Evolutionary conservation across 2,329 filamentous ascomycete genomes (phyloP).

Genomic region (Fusarium sp.): DNA sequence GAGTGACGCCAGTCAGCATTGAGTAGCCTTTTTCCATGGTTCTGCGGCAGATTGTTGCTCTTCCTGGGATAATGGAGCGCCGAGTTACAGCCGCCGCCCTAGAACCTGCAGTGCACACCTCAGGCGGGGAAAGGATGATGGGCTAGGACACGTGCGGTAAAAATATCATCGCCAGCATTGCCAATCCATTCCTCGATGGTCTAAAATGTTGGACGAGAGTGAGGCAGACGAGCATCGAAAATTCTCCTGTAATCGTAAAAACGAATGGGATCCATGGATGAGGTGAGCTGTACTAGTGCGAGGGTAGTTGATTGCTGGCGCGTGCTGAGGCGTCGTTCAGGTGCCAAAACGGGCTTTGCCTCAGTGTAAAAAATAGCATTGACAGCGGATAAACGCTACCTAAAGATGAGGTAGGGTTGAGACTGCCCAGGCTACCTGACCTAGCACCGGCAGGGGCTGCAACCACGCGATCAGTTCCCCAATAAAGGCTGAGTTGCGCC

Average conservation of each 20-base stretch:
- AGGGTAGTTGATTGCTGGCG: not conserved
- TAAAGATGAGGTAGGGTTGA: not conserved
- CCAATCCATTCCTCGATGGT: not conserved
- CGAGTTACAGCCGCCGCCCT: not conserved
- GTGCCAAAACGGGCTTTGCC: not conserved
- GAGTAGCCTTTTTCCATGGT: not conserved
- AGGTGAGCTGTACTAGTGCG: not conserved
- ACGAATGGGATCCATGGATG: not conserved
- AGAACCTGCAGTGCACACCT: not conserved
- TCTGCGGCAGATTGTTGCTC: not conserved
- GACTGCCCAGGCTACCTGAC: not conserved
- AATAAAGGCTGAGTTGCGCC: conserved; percentile 29
- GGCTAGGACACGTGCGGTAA: not conserved
- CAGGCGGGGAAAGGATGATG: not conserved
- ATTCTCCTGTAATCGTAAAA: not conserved
- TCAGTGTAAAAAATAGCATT: conserved; percentile 8
- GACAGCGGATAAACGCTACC: not conserved
- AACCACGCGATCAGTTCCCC: conserved; percentile 47
- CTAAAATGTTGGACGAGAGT: not conserved
- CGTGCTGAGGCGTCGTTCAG: not conserved
- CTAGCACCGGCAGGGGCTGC: conserved; percentile 3
- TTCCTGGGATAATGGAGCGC: conserved; percentile 5
- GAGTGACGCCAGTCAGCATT: not conserved
- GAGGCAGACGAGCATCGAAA: not conserved
- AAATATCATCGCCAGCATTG: not conserved